A percentile compares a stretch with the other conserved stretches of the same genome.
Evolutionary conservation across 1,139 yeast genomes (phyloP).

Genomic region (Blastobotrys malaysiensis): DNA sequence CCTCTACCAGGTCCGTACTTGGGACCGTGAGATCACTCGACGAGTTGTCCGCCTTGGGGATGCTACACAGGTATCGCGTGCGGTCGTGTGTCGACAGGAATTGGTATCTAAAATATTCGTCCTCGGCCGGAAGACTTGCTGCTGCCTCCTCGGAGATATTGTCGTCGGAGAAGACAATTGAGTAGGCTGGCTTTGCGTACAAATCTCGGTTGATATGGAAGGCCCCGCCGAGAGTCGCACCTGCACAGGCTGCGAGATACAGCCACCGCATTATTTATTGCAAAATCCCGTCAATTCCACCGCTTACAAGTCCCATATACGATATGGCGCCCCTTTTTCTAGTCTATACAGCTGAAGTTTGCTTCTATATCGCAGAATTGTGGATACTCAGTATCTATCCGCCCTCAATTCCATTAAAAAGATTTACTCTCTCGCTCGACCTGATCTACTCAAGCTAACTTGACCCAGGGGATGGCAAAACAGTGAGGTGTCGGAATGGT

Average conservation of each 20-base stretch:
- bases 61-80: slow-evolving; percentile 5
- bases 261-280: background rate
- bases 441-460: too few species aligned
- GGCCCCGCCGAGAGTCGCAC: background rate
- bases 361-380: too few species aligned
- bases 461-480: background rate
- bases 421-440: too few species aligned
- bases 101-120: background rate
- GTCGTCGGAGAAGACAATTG: slow-evolving; percentile 1
- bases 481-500: background rate
- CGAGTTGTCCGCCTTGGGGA: slow-evolving; percentile 1
- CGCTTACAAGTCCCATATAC: too few species aligned
- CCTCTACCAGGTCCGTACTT: slow-evolving; percentile 7
- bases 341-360: too few species aligned
- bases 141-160: background rate
- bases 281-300: too few species aligned
- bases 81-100: background rate
- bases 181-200: slow-evolving; percentile 18
- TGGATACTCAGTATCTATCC: too few species aligned
- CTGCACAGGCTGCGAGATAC: background rate
- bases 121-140: background rate
- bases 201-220: slow-evolving; percentile 19
- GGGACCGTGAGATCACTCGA: background rate
- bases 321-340: too few species aligned
- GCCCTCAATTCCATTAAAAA: too few species aligned